Evolutionary conservation across 192 early-diverging fungal genomes (phyloP), one percentile per base, ranked within the genome.

Genomic region (Pecoramyces ruminantium): DNA sequence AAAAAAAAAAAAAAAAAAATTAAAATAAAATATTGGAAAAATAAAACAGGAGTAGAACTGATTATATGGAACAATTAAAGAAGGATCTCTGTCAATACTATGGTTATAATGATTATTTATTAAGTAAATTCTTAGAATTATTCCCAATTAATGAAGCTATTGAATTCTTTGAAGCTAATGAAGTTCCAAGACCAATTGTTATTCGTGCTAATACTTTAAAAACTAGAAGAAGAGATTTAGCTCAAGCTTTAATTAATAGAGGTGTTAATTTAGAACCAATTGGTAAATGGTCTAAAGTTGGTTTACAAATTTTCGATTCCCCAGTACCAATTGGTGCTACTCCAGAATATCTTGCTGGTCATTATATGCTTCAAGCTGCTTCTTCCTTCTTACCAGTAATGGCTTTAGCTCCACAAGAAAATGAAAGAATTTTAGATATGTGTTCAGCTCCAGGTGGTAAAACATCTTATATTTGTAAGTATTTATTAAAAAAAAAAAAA

Each of bases 131-230:
- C 12, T 92, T 97, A 79, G 78, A 79, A 80, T 79, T 38, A 77
- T 38, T 81, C 38, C 81, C 81, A 30, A n/a, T 82, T 38, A 28
- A 78, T 34, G 29, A 83, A 84, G 94, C 94, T 0, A 91, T 99
- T 30, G 97, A 97, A 85, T 99, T 99, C 87, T 98, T 99, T 83
- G 98, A 99, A 84, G 96, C 98, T 79, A 99, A 99, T 87, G 98
- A 99, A 87, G 93, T 96, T 0, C 92, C 94, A 30, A 89, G 98
- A 38, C 98, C 98, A 0, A 92, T 99, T 12, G 96, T 96, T 25
- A 96, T 99, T 85, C 93, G 98, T 67, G 93, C 98, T 38, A 99
- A 99, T 87, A 99, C 97, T 21, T 87, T 99, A 27, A 94, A 95
- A 87, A 94, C 97, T 28, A 90, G 96, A 80, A 90, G 97, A 77